Conservation (phyloP, 805 yeast genomes). For the Yueomyces sinensis region DNA sequence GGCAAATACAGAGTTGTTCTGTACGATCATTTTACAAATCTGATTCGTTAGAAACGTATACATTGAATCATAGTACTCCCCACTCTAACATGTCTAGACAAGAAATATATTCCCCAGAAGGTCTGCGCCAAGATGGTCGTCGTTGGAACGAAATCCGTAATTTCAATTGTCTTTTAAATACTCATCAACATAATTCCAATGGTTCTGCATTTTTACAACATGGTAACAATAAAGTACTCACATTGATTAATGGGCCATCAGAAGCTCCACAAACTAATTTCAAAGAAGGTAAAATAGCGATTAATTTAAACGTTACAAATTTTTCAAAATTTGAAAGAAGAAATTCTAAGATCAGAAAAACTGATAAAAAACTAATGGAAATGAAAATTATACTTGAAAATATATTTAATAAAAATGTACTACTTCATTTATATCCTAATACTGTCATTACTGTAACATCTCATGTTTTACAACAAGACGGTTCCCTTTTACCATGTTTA, state of each 20-base stretch:
- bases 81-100: constrained; percentile 43
- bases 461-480: constrained; percentile 80
- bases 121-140: constrained; percentile 85
- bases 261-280: constrained; percentile 57
- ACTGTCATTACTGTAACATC: constrained; percentile 66
- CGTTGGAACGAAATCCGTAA: constrained; percentile 87
- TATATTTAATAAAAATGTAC: constrained; percentile 62
- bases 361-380: constrained; percentile 60
- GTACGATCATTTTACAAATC: too few relatives aligned
- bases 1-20: too few relatives aligned
- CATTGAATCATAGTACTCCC: too few relatives aligned
- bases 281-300: constrained; percentile 43
- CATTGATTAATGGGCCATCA: constrained; percentile 80
- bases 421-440: constrained; percentile 66
- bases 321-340: constrained; percentile 70
- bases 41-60: too few relatives aligned
- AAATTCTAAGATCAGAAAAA: constrained; percentile 38
- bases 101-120: constrained; percentile 92
- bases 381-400: constrained; percentile 52
- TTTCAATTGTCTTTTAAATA: constrained; percentile 68
- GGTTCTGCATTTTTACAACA: constrained; percentile 89
- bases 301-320: constrained; percentile 61
- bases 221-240: constrained; percentile 81
- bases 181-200: constrained; percentile 79
- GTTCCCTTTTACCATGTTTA: constrained; percentile 69